These are phyloP conservation scores for Boletus semigastroideus DNA, from an alignment of 1,284 basidiomycete genomes.

Conservation along the genomic window DNA sequence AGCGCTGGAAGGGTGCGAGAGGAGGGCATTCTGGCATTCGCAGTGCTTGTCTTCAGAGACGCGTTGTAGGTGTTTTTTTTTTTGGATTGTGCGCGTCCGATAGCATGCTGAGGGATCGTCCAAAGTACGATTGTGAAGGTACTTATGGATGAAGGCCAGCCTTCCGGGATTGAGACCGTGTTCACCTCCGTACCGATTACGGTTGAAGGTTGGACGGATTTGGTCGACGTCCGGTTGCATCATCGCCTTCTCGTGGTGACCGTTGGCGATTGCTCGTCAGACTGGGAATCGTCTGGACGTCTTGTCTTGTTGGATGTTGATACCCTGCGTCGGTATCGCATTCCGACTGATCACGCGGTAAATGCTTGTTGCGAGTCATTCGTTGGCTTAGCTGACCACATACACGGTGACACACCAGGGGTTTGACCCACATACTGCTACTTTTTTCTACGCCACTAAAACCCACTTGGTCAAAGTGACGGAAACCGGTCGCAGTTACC, in stretches of 20 bases:
- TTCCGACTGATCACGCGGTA: neutral
- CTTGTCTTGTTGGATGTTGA: neutral
- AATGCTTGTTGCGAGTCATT: neutral
- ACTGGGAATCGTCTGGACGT: neutral
- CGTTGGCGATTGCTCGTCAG: neutral
- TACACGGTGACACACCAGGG: neutral
- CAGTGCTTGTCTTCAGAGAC: constrained; percentile 7
- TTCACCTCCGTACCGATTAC: neutral
- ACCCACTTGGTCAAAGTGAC: neutral
- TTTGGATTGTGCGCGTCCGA: neutral
- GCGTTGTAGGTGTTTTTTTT: neutral
- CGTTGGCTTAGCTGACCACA: neutral
- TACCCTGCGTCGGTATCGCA: neutral
- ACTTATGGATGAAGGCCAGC: neutral
- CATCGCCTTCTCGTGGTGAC: neutral
- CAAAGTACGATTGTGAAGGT: neutral
- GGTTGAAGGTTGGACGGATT: neutral
- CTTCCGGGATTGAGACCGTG: neutral
- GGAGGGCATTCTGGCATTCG: constrained; percentile 5
- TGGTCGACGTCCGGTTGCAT: neutral
- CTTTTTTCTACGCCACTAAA: neutral
- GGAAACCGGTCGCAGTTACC: neutral
- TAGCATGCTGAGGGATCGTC: neutral
- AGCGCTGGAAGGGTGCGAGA: neutral
- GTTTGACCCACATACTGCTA: neutral